Evolutionary conservation across 1,284 basidiomycete genomes (phyloP), one percentile per base, ranked within the genome.

Genomic region (Ustilago lituana): DNA sequence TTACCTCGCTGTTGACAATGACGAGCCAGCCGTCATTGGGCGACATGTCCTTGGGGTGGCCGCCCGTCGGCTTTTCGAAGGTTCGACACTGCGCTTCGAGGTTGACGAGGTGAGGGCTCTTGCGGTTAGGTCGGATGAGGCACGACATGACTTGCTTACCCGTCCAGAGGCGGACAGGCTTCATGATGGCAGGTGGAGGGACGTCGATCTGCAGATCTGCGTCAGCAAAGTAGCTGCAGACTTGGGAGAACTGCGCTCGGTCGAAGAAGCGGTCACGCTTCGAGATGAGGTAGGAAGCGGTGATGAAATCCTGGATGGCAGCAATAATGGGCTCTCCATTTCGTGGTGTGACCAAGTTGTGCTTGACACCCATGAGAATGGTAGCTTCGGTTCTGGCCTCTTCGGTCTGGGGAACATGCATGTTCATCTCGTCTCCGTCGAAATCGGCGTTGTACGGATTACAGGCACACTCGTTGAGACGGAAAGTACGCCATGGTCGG

Each of bases 361-460:
- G 89, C 82, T 97, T 97, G 73, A 98, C 92, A 75, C 89, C 94
- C 96, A 99, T 99, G 35, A 99, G 89, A 79, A 96, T 92, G 26
- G 96, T 88, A 0, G 96, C 96, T 83, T 99, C 96, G 3, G 95
- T 97, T 48, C 96, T 87, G 1, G 96, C 94, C 84, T 99, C 96
- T 83, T 99, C 96, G 0, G 96, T 99, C 83, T 99, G 96, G 0
- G 96, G 96, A 2, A 99, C 93, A 83, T 99, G 81, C 73, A 99
- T 86, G 84, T 99, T 99, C 96, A 99, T 99, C 84, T 99, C 96
- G 82, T 99, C 96, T 68, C 96, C 96, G 82, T 99, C 96, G 78
- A 99, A 99, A 85, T 99, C 96, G 52, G 96, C 96, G 81, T 98
- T 98, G 85, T 99, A 99, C 2, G 96, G 96, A 49, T 93, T 95